These are phyloP conservation scores for Epichloe baconii DNA, from an alignment of 2,329 filamentous ascomycete genomes.

Conservation along the genomic window DNA sequence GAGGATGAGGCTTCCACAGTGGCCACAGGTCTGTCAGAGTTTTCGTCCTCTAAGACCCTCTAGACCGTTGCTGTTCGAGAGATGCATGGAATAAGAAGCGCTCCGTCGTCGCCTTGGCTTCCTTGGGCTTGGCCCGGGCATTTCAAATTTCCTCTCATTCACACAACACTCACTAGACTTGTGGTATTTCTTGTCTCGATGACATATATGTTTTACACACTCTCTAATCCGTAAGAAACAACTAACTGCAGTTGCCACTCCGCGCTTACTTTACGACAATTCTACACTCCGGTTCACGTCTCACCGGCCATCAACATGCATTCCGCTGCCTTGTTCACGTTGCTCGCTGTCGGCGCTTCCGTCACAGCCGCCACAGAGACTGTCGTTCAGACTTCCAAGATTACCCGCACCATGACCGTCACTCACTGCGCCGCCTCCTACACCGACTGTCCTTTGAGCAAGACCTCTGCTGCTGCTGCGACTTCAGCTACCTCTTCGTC, in stretches of 20 bases:
- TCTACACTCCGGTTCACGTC: not conserved
- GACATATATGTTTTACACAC: not conserved
- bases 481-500: constrained; percentile 13
- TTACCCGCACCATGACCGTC: constrained; percentile 31
- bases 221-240: not conserved
- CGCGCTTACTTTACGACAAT: not conserved
- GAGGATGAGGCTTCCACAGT: not conserved
- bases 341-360: constrained; percentile 28
- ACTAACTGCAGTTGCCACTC: not conserved
- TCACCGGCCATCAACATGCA: constrained; percentile 27
- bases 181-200: not conserved
- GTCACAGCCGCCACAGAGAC: constrained; percentile 25
- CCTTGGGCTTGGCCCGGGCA: not conserved
- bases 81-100: not conserved
- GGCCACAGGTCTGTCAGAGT: not conserved
- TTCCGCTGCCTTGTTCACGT: constrained; percentile 28
- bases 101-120: not conserved
- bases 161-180: not conserved
- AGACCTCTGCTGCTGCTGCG: constrained; percentile 11
- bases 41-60: not conserved
- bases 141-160: not conserved
- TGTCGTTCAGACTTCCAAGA: constrained; percentile 30
- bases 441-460: constrained; percentile 28
- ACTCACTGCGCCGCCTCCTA: constrained; percentile 32
- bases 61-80: not conserved